Base-by-base conservation (phyloP, 176 grass and related monocot species). In the Rhynchospora breviuscula region DNA sequence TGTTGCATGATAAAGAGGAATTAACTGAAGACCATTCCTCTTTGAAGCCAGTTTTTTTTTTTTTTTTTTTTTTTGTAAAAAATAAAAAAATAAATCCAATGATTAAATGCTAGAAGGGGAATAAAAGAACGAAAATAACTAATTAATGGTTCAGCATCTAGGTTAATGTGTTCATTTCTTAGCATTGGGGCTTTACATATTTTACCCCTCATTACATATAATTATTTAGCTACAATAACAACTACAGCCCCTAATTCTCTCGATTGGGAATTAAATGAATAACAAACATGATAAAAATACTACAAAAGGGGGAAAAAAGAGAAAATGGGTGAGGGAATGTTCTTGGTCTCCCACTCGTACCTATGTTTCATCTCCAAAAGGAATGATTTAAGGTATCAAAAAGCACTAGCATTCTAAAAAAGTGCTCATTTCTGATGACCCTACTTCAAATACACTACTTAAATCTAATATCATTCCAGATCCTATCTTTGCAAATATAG, bases 161-260 rank as follows among this genome's bases (percentile, higher is more conserved):
- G 46, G 62, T 82, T 35, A 82, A 67, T 63, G 40, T 80, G 14
- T 59, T 59, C 31, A 80, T 52, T 57, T 80, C 57, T 80, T 80
- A 80, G 57, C 53, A 45, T 63, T 63, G 80, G 80, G 58, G 60
- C 51, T 81, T 51, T 82, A 66, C 44, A 47, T 66, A 52, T 46
- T 63, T 82, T 51, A 80, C 31, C 80, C 45, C 17, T 82, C 80
- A 67, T 82, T 82, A 82, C 80, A 82, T 82, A 67, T 82, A 65
- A 66, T 66, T 82, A 82, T 82, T 82, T 82, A 82, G 60, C 60
- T 82, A 82, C 80, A 82, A 46, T 22, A 82, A 82, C 44, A 65
- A 51, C 59, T 67, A 53, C 47, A 25, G 56, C 56, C 62, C 80
- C 63, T 67, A 82, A 48, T 65, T 31, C 44, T 82, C 63, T 59